A percentile compares a stretch with the other conserved stretches of the same genome.
Evolutionary conservation across 192 early-diverging fungal genomes (phyloP).

Genomic region (Linnemannia schmuckeri): DNA sequence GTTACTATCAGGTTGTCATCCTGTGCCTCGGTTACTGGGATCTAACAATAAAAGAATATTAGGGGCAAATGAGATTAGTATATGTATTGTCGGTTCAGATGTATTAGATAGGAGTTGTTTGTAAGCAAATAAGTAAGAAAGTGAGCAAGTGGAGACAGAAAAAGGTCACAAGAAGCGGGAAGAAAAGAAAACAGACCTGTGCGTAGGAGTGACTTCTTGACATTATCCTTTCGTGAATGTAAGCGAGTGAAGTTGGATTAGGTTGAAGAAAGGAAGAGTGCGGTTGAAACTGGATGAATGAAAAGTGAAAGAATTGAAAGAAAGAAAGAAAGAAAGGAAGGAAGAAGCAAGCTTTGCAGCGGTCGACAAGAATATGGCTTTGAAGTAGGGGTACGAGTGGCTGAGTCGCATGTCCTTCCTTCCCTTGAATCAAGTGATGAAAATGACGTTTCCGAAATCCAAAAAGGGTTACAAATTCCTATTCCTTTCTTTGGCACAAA

Average conservation of each 20-base stretch:
- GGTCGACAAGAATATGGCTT: no score
- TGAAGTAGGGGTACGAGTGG: no score
- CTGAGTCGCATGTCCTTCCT: no score
- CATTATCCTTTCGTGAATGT: neutral
- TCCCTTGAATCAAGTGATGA: no score
- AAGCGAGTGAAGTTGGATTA: neutral
- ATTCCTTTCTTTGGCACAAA: no score
- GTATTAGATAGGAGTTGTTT: no score
- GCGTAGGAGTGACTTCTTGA: neutral
- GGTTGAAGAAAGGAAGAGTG: neutral
- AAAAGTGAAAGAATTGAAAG: neutral
- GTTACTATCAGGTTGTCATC: neutral
- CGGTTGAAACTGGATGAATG: neutral
- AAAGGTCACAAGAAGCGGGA: neutral
- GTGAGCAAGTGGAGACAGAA: neutral
- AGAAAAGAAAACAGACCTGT: neutral
- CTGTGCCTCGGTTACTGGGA: conserved; percentile 25
- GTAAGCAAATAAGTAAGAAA: neutral
- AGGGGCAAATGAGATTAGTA: neutral
- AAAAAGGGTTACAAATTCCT: no score
- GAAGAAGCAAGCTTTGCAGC: no score
- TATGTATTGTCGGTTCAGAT: no score
- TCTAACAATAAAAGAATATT: neutral
- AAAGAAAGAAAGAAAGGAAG: no score
- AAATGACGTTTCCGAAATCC: no score